Base-by-base conservation (phyloP, 495 filamentous ascomycete genomes). In the Penicillium lividum region DNA sequence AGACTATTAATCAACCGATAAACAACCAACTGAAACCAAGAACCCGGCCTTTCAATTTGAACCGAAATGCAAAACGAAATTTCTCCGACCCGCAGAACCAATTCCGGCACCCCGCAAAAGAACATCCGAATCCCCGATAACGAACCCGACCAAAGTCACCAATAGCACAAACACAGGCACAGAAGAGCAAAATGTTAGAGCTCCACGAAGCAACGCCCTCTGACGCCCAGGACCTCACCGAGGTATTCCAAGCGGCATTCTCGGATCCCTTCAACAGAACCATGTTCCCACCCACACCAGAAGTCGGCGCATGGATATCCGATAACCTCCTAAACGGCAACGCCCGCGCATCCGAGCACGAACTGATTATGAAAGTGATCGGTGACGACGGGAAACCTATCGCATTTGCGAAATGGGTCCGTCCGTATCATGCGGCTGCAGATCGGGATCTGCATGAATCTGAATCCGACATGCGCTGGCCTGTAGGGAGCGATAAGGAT, bases 381-480 rank as follows among this genome's bases (percentile, higher is more conserved):
- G 60, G 62, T 16, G 30, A 60, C 11, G 22, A 53, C 7, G 65
- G 53, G 16, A 30, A 33, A 29, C 49, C 64, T 3, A 63, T 43
- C 11, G 69, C 57, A 18, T 69, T 69, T 27, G 69, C 69, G 36
- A 66, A 68, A 53, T 72, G 69, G 69, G 46, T 60, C 27, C 52
- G 31, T 36, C 63, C 57, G 29, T 33, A 38, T 25, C 36, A 43
- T 29, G 55, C 9, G 6, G 10, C 9, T 48, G 56, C 64, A 33
- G 56, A 55, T 57, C 51, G 31, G 27, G 53, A 65, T 57, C 48
- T 43, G 56, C 60, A 18, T 22, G 22, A 22, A 22, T 22, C 22
- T 22, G 1, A 22, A 22, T 22, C 22, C 22, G 22, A 22, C 22
- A 22, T 22, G 22, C 22, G 2, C 22, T 22, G 22, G 22, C 22